Conservation (phyloP, 495 filamentous ascomycete species). For the Neohortaea acidophila region DNA sequence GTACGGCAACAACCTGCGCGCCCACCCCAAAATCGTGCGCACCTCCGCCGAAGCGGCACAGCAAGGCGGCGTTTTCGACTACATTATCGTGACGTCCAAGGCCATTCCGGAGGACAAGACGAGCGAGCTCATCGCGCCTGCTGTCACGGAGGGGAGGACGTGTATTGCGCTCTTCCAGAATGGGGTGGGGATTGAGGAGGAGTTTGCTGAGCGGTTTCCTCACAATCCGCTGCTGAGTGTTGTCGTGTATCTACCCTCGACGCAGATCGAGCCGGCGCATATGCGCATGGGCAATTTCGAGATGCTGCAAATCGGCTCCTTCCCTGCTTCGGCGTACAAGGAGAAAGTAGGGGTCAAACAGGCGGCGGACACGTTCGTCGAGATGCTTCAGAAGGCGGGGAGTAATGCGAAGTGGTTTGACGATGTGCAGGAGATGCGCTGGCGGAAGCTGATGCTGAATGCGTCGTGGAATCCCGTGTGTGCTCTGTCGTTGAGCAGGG, state of each 20-base stretch:
- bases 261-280: conserved; percentile 25
- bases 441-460: conserved; percentile 38
- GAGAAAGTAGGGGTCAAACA: conserved; percentile 18
- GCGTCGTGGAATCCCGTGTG: conserved; percentile 39
- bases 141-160: conserved; percentile 27
- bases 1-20: conserved; percentile 29
- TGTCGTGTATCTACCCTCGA: conserved; percentile 36
- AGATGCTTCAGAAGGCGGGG: conserved; percentile 27
- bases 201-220: conserved; percentile 31
- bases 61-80: conserved; percentile 30
- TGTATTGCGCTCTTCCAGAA: conserved; percentile 41
- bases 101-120: conserved; percentile 20
- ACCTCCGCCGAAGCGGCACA: conserved; percentile 26
- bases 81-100: conserved; percentile 37
- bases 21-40: conserved; percentile 29
- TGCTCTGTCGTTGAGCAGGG: conserved; percentile 32
- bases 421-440: conserved; percentile 37
- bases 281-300: conserved; percentile 25
- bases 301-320: conserved; percentile 34
- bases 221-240: conserved; percentile 31
- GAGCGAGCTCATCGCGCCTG: conserved; percentile 30
- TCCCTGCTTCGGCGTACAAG: conserved; percentile 23
- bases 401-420: conserved; percentile 28
- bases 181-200: conserved; percentile 39
- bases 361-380: conserved; percentile 25